Percentiles rank a stretch among this genome's conserved stretches.
Conservation (phyloP, 345 rosid species). For the rapeseed (Brassica napus) region Da-Ae NC_063436.1:2779001-2779500, state of each 20-base stretch:
- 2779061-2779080: too few species aligned
- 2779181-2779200: neutral
- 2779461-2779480: too few species aligned
- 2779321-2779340: too few species aligned
- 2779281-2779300: too few species aligned
- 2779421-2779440: too few species aligned
- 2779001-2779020: neutral
- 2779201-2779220: neutral
- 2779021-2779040: neutral
- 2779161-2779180: neutral
- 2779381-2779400: too few species aligned
- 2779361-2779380: too few species aligned
- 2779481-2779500: too few species aligned
- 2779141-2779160: neutral
- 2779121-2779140: neutral
- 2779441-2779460: too few species aligned
- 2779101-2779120: neutral
- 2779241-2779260: neutral
- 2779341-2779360: too few species aligned
- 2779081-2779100: neutral
- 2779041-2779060: neutral
- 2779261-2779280: neutral
- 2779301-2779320: too few species aligned
- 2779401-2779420: too few species aligned
- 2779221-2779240: neutral